Evolutionary conservation across 2,329 filamentous ascomycete species (phyloP).

Genomic region (Apiospora aurea): DNA sequence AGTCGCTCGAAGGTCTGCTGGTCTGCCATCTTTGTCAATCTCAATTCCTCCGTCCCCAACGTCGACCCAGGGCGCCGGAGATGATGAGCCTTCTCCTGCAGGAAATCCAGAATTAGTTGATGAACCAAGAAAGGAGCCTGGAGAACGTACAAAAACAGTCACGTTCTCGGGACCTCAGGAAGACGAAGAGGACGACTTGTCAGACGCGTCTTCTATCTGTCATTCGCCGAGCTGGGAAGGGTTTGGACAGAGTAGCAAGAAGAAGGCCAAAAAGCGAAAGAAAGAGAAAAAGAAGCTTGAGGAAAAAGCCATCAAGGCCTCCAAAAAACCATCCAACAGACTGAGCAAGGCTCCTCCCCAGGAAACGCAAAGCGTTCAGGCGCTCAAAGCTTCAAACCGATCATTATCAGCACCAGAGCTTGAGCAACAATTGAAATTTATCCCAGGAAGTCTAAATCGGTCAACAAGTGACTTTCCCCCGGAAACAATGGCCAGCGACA

Average conservation of each 20-base stretch:
- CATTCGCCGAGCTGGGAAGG: constrained; percentile 70
- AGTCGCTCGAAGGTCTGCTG: constrained; percentile 40
- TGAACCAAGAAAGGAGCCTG: constrained; percentile 32
- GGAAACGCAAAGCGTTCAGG: constrained; percentile 33
- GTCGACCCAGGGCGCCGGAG: constrained; percentile 28
- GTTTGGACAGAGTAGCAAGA: constrained; percentile 60
- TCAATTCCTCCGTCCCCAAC: constrained; percentile 40
- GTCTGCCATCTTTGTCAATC: constrained; percentile 42
- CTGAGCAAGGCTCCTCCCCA: constrained; percentile 48
- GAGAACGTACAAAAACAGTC: constrained; percentile 47
- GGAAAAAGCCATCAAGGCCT: constrained; percentile 47
- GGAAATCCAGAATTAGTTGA: background rate
- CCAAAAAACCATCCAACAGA: constrained; percentile 46
- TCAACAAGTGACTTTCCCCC: constrained; percentile 28
- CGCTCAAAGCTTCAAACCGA: constrained; percentile 37
- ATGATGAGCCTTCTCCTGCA: background rate
- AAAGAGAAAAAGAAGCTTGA: constrained; percentile 47
- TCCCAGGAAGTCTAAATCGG: constrained; percentile 31
- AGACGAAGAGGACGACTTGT: constrained; percentile 44
- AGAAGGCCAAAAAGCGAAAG: constrained; percentile 52
- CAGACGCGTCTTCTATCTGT: constrained; percentile 60
- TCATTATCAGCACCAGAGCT: constrained; percentile 39
- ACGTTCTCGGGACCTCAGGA: constrained; percentile 47
- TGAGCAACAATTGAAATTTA: constrained; percentile 32
- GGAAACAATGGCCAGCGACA: constrained; percentile 33